phyloP scores from a whole-genome alignment of 805 yeast species.

The Candida succiphila region DNA sequence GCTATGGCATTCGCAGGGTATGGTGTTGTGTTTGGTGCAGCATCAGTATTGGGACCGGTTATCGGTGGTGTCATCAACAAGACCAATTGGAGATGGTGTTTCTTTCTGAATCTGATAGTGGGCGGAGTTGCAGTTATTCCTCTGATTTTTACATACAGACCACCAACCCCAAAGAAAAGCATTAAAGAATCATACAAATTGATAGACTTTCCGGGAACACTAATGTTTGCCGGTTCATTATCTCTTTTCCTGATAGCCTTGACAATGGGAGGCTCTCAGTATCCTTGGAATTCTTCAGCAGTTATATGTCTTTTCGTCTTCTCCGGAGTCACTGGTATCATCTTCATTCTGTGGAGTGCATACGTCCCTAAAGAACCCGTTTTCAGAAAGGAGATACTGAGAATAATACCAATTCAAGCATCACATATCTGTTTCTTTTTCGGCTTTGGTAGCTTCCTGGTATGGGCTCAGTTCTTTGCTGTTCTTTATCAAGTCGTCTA shows the following conservation, averaged over 20 bases:
- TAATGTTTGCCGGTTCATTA: slow-evolving; percentile 29
- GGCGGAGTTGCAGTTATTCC: slow-evolving; percentile 39
- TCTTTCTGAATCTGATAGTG: slow-evolving; percentile 56
- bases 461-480: slow-evolving; percentile 24
- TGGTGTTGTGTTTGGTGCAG: slow-evolving; percentile 35
- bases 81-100: slow-evolving; percentile 70
- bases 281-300: slow-evolving; percentile 44
- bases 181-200: slow-evolving; percentile 25
- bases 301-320: slow-evolving; percentile 37
- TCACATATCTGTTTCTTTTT: slow-evolving; percentile 27
- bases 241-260: slow-evolving; percentile 41
- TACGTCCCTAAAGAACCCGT: slow-evolving; percentile 34
- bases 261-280: slow-evolving; percentile 44
- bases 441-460: slow-evolving; percentile 31
- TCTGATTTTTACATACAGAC: slow-evolving; percentile 31
- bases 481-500: slow-evolving; percentile 42
- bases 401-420: slow-evolving; percentile 24
- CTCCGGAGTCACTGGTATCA: slow-evolving; percentile 29
- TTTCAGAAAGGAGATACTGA: slow-evolving; percentile 29
- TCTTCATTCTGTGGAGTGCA: slow-evolving; percentile 31
- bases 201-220: slow-evolving; percentile 42
- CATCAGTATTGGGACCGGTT: slow-evolving; percentile 52
- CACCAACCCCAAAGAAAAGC: slow-evolving; percentile 34
- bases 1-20: slow-evolving; percentile 28
- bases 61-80: slow-evolving; percentile 58